Conservation (phyloP, 2,329 filamentous ascomycete species). For the Cladosporium halotolerans region DNA sequence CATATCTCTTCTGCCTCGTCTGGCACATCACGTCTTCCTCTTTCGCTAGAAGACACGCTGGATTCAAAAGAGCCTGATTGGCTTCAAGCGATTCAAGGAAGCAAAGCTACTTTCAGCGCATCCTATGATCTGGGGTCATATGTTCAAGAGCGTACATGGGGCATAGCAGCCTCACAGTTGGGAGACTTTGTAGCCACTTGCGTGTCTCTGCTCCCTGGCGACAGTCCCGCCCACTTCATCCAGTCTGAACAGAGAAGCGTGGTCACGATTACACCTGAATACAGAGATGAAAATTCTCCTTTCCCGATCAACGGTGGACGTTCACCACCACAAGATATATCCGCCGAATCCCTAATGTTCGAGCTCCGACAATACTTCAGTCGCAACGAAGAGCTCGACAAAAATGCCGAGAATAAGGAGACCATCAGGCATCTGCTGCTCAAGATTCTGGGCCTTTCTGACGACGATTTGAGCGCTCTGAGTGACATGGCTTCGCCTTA, state of each 20-base stretch:
- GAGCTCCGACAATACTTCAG: background rate
- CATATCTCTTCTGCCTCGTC: slow-evolving; percentile 31
- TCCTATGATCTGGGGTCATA: slow-evolving; percentile 46
- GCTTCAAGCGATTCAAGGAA: slow-evolving; percentile 35
- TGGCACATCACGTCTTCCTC: slow-evolving; percentile 28
- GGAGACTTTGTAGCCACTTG: slow-evolving; percentile 45
- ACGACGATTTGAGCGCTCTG: background rate
- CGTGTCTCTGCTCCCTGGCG: slow-evolving; percentile 49
- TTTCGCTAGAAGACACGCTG: slow-evolving; percentile 1
- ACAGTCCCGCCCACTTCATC: slow-evolving; percentile 52
- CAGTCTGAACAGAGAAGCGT: slow-evolving; percentile 23
- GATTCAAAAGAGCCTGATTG: slow-evolving; percentile 28
- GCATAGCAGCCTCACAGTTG: slow-evolving; percentile 43
- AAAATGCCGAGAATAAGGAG: background rate
- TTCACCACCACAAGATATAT: background rate
- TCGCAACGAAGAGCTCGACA: background rate
- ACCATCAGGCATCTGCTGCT: background rate
- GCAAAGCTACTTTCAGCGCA: slow-evolving; percentile 40
- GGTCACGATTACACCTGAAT: background rate
- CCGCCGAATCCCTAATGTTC: background rate
- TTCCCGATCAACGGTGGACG: background rate
- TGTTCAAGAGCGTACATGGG: slow-evolving; percentile 48
- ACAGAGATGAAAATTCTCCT: background rate
- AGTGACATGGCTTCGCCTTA: background rate
- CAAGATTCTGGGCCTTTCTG: background rate